These are phyloP conservation scores for Tolypocladium guangdongense DNA, from an alignment of 2,329 filamentous ascomycete species.

Conservation along the genomic window DNA sequence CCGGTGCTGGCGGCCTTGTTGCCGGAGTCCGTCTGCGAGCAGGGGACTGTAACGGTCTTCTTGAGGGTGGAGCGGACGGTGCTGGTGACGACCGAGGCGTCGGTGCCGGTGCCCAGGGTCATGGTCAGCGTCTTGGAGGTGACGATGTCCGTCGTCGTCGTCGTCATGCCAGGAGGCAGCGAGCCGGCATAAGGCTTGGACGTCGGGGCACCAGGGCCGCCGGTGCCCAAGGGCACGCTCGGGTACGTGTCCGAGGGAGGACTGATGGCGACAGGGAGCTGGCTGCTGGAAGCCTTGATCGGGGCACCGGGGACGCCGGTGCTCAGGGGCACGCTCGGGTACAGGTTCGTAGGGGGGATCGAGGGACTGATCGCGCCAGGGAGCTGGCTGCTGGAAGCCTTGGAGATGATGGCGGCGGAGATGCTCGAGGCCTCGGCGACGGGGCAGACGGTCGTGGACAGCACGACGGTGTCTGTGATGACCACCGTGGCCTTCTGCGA, in stretches of 20 bases:
- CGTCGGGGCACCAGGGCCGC: slow-evolving; percentile 19
- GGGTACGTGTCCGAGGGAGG: slow-evolving; percentile 2
- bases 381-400: slow-evolving; percentile 24
- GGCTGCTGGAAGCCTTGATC: slow-evolving; percentile 21
- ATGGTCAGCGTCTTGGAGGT: slow-evolving; percentile 23
- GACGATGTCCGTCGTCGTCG: slow-evolving; percentile 17
- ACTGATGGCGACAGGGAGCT: slow-evolving; percentile 26
- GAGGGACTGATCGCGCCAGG: slow-evolving; percentile 24
- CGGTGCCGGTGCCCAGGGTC: slow-evolving; percentile 20
- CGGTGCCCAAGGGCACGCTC: slow-evolving; percentile 18
- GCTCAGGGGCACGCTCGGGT: slow-evolving; percentile 12
- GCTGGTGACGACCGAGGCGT: slow-evolving; percentile 26
- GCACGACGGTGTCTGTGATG: slow-evolving; percentile 27
- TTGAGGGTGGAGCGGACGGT: slow-evolving; percentile 31
- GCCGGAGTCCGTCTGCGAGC: slow-evolving; percentile 9
- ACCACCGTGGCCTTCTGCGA: slow-evolving; percentile 20
- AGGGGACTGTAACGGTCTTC: slow-evolving; percentile 23
- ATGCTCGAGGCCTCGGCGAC: slow-evolving; percentile 28
- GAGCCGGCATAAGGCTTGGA: slow-evolving; percentile 6
- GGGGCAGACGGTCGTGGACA: slow-evolving; percentile 34
- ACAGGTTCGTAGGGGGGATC: neutral
- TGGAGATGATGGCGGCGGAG: slow-evolving; percentile 26
- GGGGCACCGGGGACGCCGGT: slow-evolving; percentile 23
- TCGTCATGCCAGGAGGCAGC: slow-evolving; percentile 7
- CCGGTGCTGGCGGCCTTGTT: neutral